phyloP scores from a whole-genome alignment of 140 eudicot genomes.

The Anethum foeniculum region DNA sequence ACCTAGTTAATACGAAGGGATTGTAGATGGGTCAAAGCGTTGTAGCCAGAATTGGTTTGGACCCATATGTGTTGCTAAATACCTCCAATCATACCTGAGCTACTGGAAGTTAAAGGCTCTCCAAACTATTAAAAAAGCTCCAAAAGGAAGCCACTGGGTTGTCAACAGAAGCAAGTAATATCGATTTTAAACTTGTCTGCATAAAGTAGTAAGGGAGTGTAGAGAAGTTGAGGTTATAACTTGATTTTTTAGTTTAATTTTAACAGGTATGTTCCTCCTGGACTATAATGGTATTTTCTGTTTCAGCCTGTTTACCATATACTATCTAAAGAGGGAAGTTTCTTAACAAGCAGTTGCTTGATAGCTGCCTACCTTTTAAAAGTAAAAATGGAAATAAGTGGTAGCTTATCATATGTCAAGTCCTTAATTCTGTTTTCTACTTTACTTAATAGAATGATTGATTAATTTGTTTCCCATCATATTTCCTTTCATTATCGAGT shows the following conservation, averaged over 20 bases:
- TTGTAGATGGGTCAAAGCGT: not conserved
- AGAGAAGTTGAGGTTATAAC: not conserved
- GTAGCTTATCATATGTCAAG: not conserved
- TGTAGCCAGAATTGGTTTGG: not conserved
- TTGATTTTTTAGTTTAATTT: not conserved
- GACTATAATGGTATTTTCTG: not conserved
- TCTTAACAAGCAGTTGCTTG: not conserved
- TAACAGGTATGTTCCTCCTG: not conserved
- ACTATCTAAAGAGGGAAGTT: not conserved
- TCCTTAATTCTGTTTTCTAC: conserved; percentile 2
- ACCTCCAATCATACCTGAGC: not conserved
- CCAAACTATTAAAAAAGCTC: not conserved
- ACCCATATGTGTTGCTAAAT: not conserved
- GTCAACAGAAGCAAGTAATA: not conserved
- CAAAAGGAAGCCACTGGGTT: not conserved
- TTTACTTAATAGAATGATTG: not conserved
- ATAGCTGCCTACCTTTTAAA: not conserved
- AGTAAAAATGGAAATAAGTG: not conserved
- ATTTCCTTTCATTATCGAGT: not conserved
- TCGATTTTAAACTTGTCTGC: not conserved
- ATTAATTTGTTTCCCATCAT: not conserved
- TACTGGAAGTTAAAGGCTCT: not conserved
- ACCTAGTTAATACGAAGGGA: not conserved
- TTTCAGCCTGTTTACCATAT: not conserved
- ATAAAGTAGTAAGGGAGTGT: not conserved